Evolutionary conservation across 2,329 filamentous ascomycete species (phyloP), one percentile per base, ranked within the genome.

Genomic region (Beauveria scarabaeidicola): DNA sequence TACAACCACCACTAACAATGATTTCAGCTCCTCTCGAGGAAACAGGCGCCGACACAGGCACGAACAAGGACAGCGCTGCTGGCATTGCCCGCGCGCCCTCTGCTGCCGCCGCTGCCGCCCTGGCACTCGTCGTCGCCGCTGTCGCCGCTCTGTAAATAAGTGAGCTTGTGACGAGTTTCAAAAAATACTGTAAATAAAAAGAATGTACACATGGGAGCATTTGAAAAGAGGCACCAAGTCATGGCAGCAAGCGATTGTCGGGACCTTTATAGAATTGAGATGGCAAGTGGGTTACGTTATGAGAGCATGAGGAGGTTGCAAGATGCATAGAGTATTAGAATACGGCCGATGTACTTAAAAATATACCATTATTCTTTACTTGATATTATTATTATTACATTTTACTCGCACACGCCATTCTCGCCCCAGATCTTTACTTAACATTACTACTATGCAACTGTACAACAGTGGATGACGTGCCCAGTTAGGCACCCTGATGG

Each of bases 61-160:
- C 44, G 5, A n/a, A 21, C 10, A 48, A 48, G 44, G 40, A 44
- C 25, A 60, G 52, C 36, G 52, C 59, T 44, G 53, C 59, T 21
- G 59, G 54, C 21, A 19, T 40, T 15, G 9, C n/a, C 48, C 38
- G 47, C 21, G 48, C 54, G 9, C 50, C 48, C 11, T 52, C 48
- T 10, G 23, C 53, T n/a, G 25, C 41, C 3, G 36, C 51, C 1
- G 62, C 60, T 5, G 58, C 36, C 3, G 62, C 58, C n/a, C 40
- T 58, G 19, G 61, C 63, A 8, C 55, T 61, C 3, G 25, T 67
- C 17, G 25, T 66, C 23, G 66, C 58, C 13, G 58, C 63, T 11
- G 63, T n/a, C 53, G 57, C 9, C 38, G 52, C 60, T n/a, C 29
- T 57, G 23, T 60, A 56, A 56, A n/a, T 19, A 15, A 10, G 29